Conservation (phyloP, 176 grass and related monocot species). For the Rhynchospora tenuis region DNA sequence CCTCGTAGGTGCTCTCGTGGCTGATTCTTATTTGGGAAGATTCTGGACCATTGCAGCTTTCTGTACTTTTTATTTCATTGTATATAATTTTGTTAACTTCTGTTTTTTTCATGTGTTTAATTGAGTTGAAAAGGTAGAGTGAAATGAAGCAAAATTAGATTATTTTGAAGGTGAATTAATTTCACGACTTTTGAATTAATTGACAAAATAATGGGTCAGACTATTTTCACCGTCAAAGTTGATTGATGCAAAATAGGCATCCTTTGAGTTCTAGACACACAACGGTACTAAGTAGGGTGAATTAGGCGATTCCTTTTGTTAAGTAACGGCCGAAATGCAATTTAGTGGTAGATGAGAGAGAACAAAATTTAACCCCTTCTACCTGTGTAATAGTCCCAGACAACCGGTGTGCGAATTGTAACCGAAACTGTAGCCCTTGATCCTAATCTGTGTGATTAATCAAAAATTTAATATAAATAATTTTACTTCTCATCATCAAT, state of each 20-base stretch:
- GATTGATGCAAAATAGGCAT: background rate
- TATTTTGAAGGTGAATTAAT: background rate
- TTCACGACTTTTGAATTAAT: background rate
- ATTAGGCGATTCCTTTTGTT: background rate
- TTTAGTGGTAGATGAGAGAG: background rate
- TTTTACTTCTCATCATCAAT: too few species aligned
- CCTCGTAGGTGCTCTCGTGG: conserved; percentile 45
- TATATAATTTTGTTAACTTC: conserved; percentile 21
- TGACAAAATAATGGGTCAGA: background rate
- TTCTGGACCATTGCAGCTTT: conserved; percentile 41
- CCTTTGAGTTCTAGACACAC: background rate
- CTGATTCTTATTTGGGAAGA: conserved; percentile 55
- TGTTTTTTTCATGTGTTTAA: too few species aligned
- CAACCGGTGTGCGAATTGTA: background rate
- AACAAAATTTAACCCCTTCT: background rate
- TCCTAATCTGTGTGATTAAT: background rate
- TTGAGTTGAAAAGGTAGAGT: too few species aligned
- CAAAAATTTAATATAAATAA: too few species aligned
- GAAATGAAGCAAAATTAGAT: too few species aligned
- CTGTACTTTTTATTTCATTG: conserved; percentile 22
- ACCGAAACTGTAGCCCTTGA: background rate
- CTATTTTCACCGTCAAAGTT: background rate
- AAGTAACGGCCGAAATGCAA: background rate
- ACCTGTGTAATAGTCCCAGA: background rate
- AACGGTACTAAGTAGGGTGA: background rate